A percentile compares a stretch with the other conserved stretches of the same genome.
Evolutionary conservation across 2,329 filamentous ascomycete genomes (phyloP).

Genomic region (Xylaria sp.): DNA sequence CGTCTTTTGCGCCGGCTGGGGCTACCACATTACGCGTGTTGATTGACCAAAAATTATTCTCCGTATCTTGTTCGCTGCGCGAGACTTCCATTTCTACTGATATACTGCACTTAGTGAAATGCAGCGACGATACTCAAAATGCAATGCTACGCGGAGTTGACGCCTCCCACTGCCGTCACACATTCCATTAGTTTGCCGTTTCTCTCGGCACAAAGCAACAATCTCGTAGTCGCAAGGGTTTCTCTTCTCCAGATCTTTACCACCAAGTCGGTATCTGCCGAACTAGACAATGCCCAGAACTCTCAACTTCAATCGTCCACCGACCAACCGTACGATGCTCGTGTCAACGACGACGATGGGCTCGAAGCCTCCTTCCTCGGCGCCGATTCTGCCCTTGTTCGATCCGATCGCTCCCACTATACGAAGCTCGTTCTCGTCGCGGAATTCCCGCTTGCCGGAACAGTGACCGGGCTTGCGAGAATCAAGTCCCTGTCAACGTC

Average conservation of each 20-base stretch:
- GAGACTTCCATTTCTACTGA: neutral
- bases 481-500: conserved; percentile 79
- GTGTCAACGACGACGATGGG: conserved; percentile 69
- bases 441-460: conserved; percentile 86
- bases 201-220: conserved; percentile 77
- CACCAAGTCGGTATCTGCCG: conserved; percentile 73
- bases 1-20: conserved; percentile 14
- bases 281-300: conserved; percentile 63
- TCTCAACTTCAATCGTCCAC: conserved; percentile 55
- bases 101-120: conserved; percentile 42
- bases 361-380: conserved; percentile 75
- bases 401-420: conserved; percentile 72
- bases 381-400: conserved; percentile 69
- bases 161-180: conserved; percentile 92
- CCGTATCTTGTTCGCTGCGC: neutral
- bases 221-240: conserved; percentile 91
- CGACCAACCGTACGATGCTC: conserved; percentile 62
- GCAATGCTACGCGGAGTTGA: conserved; percentile 98
- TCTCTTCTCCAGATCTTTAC: conserved; percentile 93
- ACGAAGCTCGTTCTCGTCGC: conserved; percentile 86
- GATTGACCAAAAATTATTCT: neutral
- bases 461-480: conserved; percentile 82
- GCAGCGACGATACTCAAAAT: conserved; percentile 61
- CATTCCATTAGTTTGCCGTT: conserved; percentile 86
- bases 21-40: neutral